A percentile compares a stretch with the other conserved stretches of the same genome.
Evolutionary conservation across 352 stramenopile species (phyloP).

Genomic region (Globisporangium rhizosaccharum): DNA sequence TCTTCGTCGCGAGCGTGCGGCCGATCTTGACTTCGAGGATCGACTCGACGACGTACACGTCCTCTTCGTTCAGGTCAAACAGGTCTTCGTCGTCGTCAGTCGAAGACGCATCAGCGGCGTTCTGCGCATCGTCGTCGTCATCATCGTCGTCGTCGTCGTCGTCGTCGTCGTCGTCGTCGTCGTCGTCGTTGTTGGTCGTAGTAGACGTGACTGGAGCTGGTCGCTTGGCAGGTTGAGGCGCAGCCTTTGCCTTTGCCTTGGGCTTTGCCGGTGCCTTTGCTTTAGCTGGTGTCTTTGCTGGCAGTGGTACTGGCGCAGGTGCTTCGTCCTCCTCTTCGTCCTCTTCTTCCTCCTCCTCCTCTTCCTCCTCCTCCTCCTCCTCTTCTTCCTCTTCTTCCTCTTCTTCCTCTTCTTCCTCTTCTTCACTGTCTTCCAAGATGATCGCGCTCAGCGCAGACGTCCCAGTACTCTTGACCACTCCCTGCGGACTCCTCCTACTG

Average conservation of each 20-base stretch:
- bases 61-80: slow-evolving; percentile 70
- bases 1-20: slow-evolving; percentile 24
- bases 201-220: not conserved
- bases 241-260: slow-evolving; percentile 5
- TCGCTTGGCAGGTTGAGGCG: not conserved
- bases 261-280: not conserved
- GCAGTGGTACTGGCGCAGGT: slow-evolving; percentile 8
- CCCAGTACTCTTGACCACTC: slow-evolving; percentile 7
- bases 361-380: slow-evolving; percentile 19
- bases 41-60: slow-evolving; percentile 68
- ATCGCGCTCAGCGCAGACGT: slow-evolving; percentile 42
- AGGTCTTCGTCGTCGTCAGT: slow-evolving; percentile 60
- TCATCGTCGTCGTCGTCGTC: slow-evolving; percentile 21
- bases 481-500: slow-evolving; percentile 7
- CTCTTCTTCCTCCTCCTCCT: slow-evolving; percentile 27
- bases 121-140: slow-evolving; percentile 16
- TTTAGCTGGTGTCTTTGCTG: not conserved
- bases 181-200: not conserved
- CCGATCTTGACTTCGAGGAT: slow-evolving; percentile 68
- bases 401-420: slow-evolving; percentile 17
- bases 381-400: slow-evolving; percentile 18
- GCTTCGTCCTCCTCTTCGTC: slow-evolving; percentile 21
- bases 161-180: slow-evolving; percentile 43
- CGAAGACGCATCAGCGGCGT: slow-evolving; percentile 32
- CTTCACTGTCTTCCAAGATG: slow-evolving; percentile 48